phyloP scores from a whole-genome alignment of 495 filamentous ascomycete species.

The Cladorrhinum samala region DNA sequence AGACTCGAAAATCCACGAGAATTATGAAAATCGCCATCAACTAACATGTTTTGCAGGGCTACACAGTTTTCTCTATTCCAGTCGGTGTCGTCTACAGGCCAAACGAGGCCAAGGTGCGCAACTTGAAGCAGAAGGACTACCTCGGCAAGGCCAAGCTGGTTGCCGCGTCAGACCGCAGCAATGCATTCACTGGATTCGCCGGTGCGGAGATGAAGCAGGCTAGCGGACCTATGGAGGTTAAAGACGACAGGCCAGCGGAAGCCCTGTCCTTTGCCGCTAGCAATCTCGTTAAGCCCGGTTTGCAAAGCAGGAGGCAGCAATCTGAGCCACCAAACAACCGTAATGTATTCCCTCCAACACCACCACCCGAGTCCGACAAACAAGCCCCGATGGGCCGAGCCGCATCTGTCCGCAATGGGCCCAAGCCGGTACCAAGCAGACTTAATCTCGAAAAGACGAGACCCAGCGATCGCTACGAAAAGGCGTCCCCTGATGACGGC shows the following conservation, averaged over 20 bases:
- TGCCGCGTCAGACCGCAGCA: slow-evolving; percentile 76
- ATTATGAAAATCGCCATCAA: slow-evolving; percentile 8
- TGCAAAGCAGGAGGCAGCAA: slow-evolving; percentile 73
- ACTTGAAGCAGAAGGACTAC: slow-evolving; percentile 94
- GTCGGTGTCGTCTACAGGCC: slow-evolving; percentile 92
- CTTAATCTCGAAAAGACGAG: slow-evolving; percentile 48
- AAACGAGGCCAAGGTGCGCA: slow-evolving; percentile 96
- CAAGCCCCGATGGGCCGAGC: slow-evolving; percentile 41
- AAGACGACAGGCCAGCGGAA: slow-evolving; percentile 70
- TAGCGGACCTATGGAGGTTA: slow-evolving; percentile 24
- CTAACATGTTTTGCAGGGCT: slow-evolving; percentile 58
- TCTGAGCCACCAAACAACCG: slow-evolving; percentile 73
- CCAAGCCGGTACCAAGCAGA: slow-evolving; percentile 46
- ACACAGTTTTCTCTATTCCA: slow-evolving; percentile 98
- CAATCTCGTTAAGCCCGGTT: slow-evolving; percentile 80
- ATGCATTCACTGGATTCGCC: slow-evolving; percentile 70
- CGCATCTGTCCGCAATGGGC: slow-evolving; percentile 49
- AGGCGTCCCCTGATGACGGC: slow-evolving; percentile 39
- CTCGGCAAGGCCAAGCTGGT: slow-evolving; percentile 89
- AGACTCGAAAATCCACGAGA: slow-evolving; percentile 8
- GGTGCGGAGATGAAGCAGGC: slow-evolving; percentile 65
- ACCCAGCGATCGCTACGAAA: slow-evolving; percentile 44
- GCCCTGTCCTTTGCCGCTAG: slow-evolving; percentile 84
- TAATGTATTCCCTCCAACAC: slow-evolving; percentile 91
- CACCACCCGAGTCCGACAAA: slow-evolving; percentile 80